Evolutionary conservation across 2,329 filamentous ascomycete species (phyloP).

Genomic region (Nemania serpens): DNA sequence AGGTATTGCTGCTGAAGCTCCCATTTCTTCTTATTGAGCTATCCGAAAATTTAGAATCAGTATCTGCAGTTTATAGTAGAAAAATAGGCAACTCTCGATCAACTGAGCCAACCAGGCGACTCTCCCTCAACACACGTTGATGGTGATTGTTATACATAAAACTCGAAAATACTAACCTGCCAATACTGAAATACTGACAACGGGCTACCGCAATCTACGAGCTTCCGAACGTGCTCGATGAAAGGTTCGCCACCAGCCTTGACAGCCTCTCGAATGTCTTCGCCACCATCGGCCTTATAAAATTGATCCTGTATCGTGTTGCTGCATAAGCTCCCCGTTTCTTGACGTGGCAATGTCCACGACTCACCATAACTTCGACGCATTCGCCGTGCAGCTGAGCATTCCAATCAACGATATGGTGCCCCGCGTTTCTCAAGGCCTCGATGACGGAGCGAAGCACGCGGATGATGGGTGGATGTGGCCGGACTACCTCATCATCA

Average conservation of each 20-base stretch:
- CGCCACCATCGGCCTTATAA: conserved; percentile 66
- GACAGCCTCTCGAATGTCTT: conserved; percentile 63
- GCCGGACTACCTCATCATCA: conserved; percentile 57
- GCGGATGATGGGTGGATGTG: conserved; percentile 58
- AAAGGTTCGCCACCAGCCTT: conserved; percentile 61
- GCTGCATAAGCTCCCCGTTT: conserved; percentile 22
- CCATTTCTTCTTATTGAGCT: conserved; percentile 61
- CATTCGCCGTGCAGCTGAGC: conserved; percentile 57
- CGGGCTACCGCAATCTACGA: conserved; percentile 56
- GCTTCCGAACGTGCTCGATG: conserved; percentile 60
- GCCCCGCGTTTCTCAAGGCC: conserved; percentile 51
- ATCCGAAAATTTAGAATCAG: neutral
- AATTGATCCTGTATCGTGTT: conserved; percentile 53
- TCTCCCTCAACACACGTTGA: too few species aligned
- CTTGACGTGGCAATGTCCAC: neutral
- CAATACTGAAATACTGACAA: conserved; percentile 70
- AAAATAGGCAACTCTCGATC: neutral
- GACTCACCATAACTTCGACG: conserved; percentile 56
- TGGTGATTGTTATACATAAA: neutral
- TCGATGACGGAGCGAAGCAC: conserved; percentile 47
- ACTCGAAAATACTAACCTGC: conserved; percentile 46
- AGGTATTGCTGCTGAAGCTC: conserved; percentile 60
- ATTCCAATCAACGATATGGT: conserved; percentile 60
- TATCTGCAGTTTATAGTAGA: neutral
- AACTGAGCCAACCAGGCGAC: too few species aligned